These are phyloP conservation scores for Salix arbutifolia DNA, from an alignment of 345 rosid genomes.

Conservation along the genomic window DNA sequence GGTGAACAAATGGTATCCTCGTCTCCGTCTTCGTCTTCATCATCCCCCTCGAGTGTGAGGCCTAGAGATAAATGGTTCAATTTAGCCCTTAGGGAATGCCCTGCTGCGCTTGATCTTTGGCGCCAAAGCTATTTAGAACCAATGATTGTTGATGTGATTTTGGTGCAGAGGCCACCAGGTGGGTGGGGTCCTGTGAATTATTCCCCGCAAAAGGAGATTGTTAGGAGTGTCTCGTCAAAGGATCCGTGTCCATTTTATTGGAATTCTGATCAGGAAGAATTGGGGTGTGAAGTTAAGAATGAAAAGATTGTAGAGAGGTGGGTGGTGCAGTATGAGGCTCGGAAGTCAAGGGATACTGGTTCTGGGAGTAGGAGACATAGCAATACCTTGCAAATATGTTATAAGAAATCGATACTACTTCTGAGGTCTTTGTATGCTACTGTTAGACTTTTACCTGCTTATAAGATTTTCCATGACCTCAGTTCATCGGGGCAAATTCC, in stretches of 20 bases:
- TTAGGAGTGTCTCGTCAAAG: conserved; percentile 48
- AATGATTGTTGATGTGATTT: conserved; percentile 78
- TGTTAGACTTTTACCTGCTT: conserved; percentile 88
- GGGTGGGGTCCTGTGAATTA: conserved; percentile 43
- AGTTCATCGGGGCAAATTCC: conserved; percentile 64
- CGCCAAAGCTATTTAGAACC: conserved; percentile 68
- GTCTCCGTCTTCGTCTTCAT: conserved; percentile 76
- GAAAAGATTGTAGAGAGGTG: conserved; percentile 91
- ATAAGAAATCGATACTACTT: conserved; percentile 75
- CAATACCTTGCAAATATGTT: conserved; percentile 51
- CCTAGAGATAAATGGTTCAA: conserved; percentile 95
- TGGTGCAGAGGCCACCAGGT: conserved; percentile 46
- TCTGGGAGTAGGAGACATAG: conserved; percentile 61
- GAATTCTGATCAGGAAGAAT: conserved; percentile 65
- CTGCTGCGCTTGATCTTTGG: conserved; percentile 71
- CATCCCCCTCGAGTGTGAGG: conserved; percentile 67
- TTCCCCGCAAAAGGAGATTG: conserved; percentile 45
- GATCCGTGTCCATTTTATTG: conserved; percentile 41
- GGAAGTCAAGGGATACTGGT: conserved; percentile 51
- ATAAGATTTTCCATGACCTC: conserved; percentile 72
- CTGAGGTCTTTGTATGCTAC: conserved; percentile 79
- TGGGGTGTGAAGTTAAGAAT: conserved; percentile 42
- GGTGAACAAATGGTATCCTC: conserved; percentile 61
- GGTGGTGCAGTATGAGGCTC: conserved; percentile 74
- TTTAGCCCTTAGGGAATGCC: conserved; percentile 85